phyloP scores from a whole-genome alignment of 2,329 filamentous ascomycete species.

The Fusarium sublunatum region DNA sequence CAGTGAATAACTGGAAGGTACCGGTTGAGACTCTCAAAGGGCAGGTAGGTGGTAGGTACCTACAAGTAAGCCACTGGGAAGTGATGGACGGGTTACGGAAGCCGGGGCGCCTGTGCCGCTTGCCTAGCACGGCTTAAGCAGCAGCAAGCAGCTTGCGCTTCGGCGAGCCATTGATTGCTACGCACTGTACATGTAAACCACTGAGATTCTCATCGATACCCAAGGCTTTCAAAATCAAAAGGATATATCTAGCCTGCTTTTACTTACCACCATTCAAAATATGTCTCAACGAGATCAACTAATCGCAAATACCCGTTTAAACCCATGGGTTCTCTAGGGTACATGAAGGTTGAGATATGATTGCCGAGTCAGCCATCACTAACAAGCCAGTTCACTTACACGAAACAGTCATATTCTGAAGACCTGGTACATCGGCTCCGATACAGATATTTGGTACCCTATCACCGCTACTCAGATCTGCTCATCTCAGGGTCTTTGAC shows the following conservation, averaged over 20 bases:
- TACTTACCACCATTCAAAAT: too few species aligned
- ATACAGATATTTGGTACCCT: too few species aligned
- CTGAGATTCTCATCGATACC: too few species aligned
- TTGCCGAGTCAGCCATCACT: too few species aligned
- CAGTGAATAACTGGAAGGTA: slow-evolving; percentile 20
- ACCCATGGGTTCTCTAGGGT: too few species aligned
- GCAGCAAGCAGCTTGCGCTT: neutral
- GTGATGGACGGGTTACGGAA: slow-evolving; percentile 14
- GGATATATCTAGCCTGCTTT: too few species aligned
- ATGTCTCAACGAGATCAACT: too few species aligned
- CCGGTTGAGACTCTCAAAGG: slow-evolving; percentile 4
- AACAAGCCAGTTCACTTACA: neutral
- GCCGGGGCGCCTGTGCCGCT: slow-evolving; percentile 30
- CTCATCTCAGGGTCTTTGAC: slow-evolving; percentile 7
- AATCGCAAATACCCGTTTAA: too few species aligned
- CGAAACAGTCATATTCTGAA: neutral
- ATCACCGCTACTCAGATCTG: neutral
- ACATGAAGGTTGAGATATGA: too few species aligned
- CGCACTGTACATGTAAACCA: slow-evolving; percentile 21
- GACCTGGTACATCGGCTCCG: neutral
- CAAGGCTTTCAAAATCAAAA: too few species aligned
- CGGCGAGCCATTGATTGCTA: slow-evolving; percentile 5
- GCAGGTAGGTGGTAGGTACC: slow-evolving; percentile 21
- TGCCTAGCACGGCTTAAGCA: slow-evolving; percentile 11
- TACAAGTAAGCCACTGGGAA: slow-evolving; percentile 28